Evolutionary conservation across 1,284 basidiomycete species (phyloP), one percentile per base, ranked within the genome.

Genomic region (Bothia castanella): DNA sequence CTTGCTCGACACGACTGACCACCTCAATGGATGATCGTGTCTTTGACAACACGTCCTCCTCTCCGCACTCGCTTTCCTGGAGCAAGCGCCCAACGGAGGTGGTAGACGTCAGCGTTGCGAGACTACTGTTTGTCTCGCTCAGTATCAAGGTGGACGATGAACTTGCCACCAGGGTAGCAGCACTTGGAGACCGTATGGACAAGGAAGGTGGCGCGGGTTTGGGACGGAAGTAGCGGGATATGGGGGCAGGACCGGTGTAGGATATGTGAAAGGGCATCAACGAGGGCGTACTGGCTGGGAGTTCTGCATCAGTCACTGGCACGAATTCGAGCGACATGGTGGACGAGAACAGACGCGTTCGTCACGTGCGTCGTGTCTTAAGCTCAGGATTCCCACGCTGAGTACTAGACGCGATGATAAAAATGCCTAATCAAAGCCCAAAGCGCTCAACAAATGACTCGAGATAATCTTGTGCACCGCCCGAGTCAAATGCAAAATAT

Each of bases 201-300:
- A 51, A 52, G 49, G 56, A 36, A 17, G 72, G 64, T 11, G 67
- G 66, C 17, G 72, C 73, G 10, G 77, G 70, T 57, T 74, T 74
- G 42, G 80, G 71, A 39, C 74, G 76, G 64, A 92, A 83, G 66
- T 84, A 92, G 6, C 84, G 85, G 6, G 82, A 82, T 17, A 91
- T 72, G 3, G 82, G 81, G 0, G 88, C 87, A 16, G 76, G 76
- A 0, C 89, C 90, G 7, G 77, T 74, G 66, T 89, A 80, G 4
- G 75, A 69, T 50, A 92, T 82, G 57, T 85, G 80, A 58, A 92
- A 91, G 2, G 89, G 89, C 83, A 92, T 87, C 38, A 92, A 76
- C 61, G 83, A 76, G 2, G 86, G 83, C 2, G 70, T 64, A 25
- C 72, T 73, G 44, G 48, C 42, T 5, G 71, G 66, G 7, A 76